Conservation (phyloP, 371 early-diverging fungal genomes). For the Chytridium lagenaria region DNA sequence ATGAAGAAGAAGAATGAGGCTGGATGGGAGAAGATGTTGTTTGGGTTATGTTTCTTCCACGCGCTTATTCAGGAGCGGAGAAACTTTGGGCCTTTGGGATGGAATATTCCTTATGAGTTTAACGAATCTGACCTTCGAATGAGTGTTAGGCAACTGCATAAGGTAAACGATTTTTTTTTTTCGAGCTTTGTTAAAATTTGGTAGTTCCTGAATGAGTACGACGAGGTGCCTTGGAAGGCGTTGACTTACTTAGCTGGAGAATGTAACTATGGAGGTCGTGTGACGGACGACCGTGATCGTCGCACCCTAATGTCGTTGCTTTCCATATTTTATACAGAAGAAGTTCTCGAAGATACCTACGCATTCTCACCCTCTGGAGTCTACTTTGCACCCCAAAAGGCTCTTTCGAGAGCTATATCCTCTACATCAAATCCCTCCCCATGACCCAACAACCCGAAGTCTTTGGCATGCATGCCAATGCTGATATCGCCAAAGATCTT, state of each 20-base stretch:
- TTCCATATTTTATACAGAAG: slow-evolving; percentile 54
- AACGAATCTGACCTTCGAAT: slow-evolving; percentile 65
- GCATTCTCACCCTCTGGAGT: slow-evolving; percentile 54
- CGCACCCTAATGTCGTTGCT: slow-evolving; percentile 59
- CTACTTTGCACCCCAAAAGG: slow-evolving; percentile 58
- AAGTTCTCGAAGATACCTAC: slow-evolving; percentile 54
- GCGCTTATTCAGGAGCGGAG: slow-evolving; percentile 65
- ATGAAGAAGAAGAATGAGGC: slow-evolving; percentile 50
- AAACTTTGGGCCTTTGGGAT: slow-evolving; percentile 68
- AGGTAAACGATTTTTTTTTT: slow-evolving; percentile 38
- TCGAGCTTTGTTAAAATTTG: neutral
- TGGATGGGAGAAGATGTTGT: slow-evolving; percentile 61
- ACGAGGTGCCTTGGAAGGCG: slow-evolving; percentile 64
- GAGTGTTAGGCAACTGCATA: slow-evolving; percentile 62
- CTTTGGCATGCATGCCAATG: slow-evolving; percentile 69
- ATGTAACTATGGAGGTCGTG: slow-evolving; percentile 68
- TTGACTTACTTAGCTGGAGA: slow-evolving; percentile 65
- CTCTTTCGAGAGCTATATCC: slow-evolving; percentile 50
- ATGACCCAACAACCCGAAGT: slow-evolving; percentile 60
- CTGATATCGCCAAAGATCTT: slow-evolving; percentile 65
- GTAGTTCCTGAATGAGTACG: slow-evolving; percentile 63
- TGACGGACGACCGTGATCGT: slow-evolving; percentile 64
- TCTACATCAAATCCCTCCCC: slow-evolving; percentile 61
- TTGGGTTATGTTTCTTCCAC: slow-evolving; percentile 67
- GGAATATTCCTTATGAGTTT: slow-evolving; percentile 70